phyloP scores from a whole-genome alignment of 495 filamentous ascomycete genomes.

The Paragyromitra xinjiangensis region DNA sequence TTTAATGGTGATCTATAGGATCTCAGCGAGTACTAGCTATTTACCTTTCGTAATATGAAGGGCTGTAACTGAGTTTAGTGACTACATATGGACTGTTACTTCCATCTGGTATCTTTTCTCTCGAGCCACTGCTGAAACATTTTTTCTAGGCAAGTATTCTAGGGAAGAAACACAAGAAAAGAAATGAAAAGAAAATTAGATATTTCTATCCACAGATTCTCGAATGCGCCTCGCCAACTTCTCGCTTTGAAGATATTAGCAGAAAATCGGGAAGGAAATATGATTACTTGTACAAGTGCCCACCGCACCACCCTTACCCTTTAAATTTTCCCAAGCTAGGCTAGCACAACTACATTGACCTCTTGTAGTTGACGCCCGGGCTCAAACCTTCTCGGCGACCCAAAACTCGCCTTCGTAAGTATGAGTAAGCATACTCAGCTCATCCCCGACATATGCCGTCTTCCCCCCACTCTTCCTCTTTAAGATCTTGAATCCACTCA shows the following conservation, averaged over 20 bases:
- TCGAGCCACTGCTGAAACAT: background rate
- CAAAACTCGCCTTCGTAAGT: constrained; percentile 59
- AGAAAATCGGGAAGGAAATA: background rate
- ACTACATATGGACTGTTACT: background rate
- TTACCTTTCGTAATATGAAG: background rate
- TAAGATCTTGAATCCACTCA: constrained; percentile 58
- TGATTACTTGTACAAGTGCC: background rate
- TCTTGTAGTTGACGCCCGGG: no score
- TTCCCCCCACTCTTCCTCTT: constrained; percentile 52
- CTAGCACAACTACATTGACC: background rate
- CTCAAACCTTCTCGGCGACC: constrained; percentile 56
- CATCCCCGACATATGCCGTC: constrained; percentile 57
- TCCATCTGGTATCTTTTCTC: background rate
- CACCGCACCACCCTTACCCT: background rate
- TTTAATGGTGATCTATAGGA: no score
- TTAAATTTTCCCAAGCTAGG: background rate
- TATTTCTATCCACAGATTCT: background rate
- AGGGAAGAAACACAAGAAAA: background rate
- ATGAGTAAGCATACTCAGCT: constrained; percentile 57
- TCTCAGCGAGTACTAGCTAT: no score
- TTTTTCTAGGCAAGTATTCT: background rate
- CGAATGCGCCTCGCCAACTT: constrained; percentile 3
- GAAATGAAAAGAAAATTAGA: background rate
- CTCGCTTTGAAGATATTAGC: background rate
- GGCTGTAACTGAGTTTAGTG: background rate